phyloP scores from a whole-genome alignment of 1,284 basidiomycete species.

The Prillingera fragicola region DNA sequence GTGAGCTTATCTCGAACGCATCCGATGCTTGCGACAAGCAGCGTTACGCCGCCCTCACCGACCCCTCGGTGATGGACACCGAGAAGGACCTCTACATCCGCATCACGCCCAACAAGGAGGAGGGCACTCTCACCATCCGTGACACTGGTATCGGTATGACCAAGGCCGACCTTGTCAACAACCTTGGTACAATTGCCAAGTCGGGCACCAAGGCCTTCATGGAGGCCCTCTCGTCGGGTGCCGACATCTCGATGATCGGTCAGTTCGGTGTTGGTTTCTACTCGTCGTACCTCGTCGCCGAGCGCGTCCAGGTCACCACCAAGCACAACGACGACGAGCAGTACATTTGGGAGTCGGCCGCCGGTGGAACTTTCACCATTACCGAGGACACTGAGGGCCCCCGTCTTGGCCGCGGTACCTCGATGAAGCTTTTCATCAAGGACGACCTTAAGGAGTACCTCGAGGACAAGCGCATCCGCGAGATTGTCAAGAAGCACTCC shows the following conservation, averaged over 20 bases:
- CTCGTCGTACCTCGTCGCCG: slow-evolving; percentile 98
- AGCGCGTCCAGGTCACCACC: slow-evolving; percentile 95
- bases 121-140: slow-evolving; percentile 84
- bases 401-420: slow-evolving; percentile 87
- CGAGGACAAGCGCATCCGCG: slow-evolving; percentile 99
- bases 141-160: slow-evolving; percentile 99
- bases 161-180: slow-evolving; percentile 59
- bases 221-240: slow-evolving; percentile 87
- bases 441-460: slow-evolving; percentile 99
- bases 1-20: slow-evolving; percentile 63
- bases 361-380: slow-evolving; percentile 97
- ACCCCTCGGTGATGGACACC: slow-evolving; percentile 76
- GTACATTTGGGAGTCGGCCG: slow-evolving; percentile 99
- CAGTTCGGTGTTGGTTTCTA: slow-evolving; percentile 95
- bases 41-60: slow-evolving; percentile 80
- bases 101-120: slow-evolving; percentile 91
- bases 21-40: slow-evolving; percentile 98
- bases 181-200: slow-evolving; percentile 99
- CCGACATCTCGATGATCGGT: slow-evolving; percentile 75
- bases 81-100: slow-evolving; percentile 88
- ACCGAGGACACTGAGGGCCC: slow-evolving; percentile 86
- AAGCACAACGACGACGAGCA: slow-evolving; percentile 99
- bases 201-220: slow-evolving; percentile 78
- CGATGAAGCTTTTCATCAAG: slow-evolving; percentile 93
- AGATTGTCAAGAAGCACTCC: slow-evolving; percentile 99